Evolutionary conservation across 495 filamentous ascomycete genomes (phyloP), one percentile per base, ranked within the genome.

Genomic region (Podospora appendiculata): DNA sequence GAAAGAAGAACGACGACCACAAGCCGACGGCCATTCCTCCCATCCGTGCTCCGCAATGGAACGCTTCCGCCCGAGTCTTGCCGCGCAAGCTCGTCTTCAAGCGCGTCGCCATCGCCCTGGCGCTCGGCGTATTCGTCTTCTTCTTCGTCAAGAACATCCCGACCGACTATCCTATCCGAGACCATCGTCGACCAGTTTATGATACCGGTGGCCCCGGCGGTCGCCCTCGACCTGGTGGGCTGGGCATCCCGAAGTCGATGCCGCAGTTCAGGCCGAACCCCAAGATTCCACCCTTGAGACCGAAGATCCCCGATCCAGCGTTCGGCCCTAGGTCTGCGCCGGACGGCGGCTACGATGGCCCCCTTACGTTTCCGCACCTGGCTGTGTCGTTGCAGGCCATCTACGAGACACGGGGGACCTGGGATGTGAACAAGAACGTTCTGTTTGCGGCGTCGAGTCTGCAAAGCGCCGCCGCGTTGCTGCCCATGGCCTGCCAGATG

Each of bases 401-500:
- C 45, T 54, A 58, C 11, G 64, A 56, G 38, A 75, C 69, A 8
- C 56, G 54, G 9, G 74, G 74, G 12, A 53, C 35, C 4, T 65
- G 56, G 45, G 6, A 44, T 32, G 49, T 51, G 14, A 83, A 83
- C 51, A 74, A 70, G 39, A 82, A 83, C 53, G 66, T 85, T 0
- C 58, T 85, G 6, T 84, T 84, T 54, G 79, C 77, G 6, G 71
- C 78, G 0, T 77, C 80, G 0, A 81, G 68, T 39, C 66, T 83
- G 41, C 68, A 78, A 56, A 84, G 81, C 52, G 74, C 73, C 3
- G 66, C 78, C 0, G 61, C 67, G 32, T 58, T 85, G 16, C 58
- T 85, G n/a, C 82, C 82, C 3, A 66, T 82, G 61, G 79, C 79
- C 0, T 85, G 82, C 53, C 71, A 79, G 56, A 85, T 85, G 82